Evolutionary conservation across 2,329 filamentous ascomycete species (phyloP), one percentile per base, ranked within the genome.

Genomic region (Gremmenia infestans): DNA sequence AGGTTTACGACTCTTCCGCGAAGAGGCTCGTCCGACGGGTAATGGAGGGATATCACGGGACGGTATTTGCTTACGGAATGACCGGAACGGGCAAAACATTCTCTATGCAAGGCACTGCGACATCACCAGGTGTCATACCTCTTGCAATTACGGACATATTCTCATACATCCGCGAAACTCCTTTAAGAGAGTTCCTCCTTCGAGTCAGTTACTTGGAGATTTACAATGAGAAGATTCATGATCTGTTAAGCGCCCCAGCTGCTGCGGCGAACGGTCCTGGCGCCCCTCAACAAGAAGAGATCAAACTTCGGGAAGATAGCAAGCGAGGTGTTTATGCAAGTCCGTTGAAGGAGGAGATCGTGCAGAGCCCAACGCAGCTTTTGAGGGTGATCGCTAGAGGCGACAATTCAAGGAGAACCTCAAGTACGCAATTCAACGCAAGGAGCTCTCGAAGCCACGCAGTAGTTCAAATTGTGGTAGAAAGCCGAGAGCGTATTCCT

Each of bases 21-120:
- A 97, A 97, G 74, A 88, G 94, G 60, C 79, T 99, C 51, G 94
- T 99, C 48, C 88, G 94, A 64, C 82, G 94, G 67, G 94, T 99
- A 50, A 99, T 99, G 94, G 94, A 99, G 76, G 94, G 94, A 43
- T 99, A 97, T 71, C 93, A 97, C 68, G 94, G 93, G 57, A 99
- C 94, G 1, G 94, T 99, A 23, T 97, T 99, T 71, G 93, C 93
- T 17, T 99, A 99, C 71, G 94, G 94, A 69, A 97, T 97, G 92
- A 99, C 94, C 4, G 94, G 94, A 60, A 97, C 94, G 0, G 94
- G 94, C 64, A 99, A 99, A 76, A 99, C 94, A 0, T 99, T 97
- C 72, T 97, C 93, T 40, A 99, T 99, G 94, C 94, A 99, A 76
- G 94, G 94, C 65, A 99, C 94, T 11, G 91, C 92, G 47, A 90